These are phyloP conservation scores for Phyllosticta paracitricarpa DNA, from an alignment of 2,329 filamentous ascomycete genomes.

Conservation along the genomic window DNA sequence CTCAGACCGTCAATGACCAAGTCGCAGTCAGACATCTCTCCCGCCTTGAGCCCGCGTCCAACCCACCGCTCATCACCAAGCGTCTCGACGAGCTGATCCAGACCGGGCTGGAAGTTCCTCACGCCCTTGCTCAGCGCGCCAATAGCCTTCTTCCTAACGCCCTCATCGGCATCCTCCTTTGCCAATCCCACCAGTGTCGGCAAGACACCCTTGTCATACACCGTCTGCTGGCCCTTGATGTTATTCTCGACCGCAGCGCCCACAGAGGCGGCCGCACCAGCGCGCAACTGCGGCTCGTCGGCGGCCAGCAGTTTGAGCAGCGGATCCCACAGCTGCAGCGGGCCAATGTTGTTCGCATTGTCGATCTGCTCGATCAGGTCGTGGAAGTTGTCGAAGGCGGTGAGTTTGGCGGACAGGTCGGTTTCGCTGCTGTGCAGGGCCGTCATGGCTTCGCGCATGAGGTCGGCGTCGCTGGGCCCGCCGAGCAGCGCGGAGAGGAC, in stretches of 20 bases:
- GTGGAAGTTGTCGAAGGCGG: conserved; percentile 91
- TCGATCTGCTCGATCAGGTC: conserved; percentile 86
- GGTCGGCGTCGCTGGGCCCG: conserved; percentile 78
- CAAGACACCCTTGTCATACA: conserved; percentile 55
- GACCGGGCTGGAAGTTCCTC: conserved; percentile 76
- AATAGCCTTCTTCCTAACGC: conserved; percentile 75
- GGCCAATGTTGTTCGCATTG: conserved; percentile 89
- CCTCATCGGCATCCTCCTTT: conserved; percentile 47
- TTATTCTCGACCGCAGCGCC: conserved; percentile 98
- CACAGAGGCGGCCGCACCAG: conserved; percentile 87
- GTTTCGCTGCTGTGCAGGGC: conserved; percentile 57
- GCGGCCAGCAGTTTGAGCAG: conserved; percentile 61
- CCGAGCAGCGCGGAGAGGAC: conserved; percentile 67
- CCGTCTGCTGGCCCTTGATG: conserved; percentile 67
- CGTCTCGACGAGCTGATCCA: conserved; percentile 56
- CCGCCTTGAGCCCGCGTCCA: conserved; percentile 53
- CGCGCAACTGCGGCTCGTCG: conserved; percentile 61
- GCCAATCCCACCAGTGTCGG: conserved; percentile 58
- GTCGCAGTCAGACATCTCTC: conserved; percentile 81
- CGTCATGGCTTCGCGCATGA: conserved; percentile 79
- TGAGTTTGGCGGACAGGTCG: conserved; percentile 63
- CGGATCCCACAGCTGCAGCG: conserved; percentile 70
- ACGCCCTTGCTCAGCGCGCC: conserved; percentile 79
- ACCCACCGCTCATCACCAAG: conserved; percentile 52
- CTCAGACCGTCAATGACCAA: conserved; percentile 58